phyloP scores from a whole-genome alignment of 768 basidiomycete genomes.

The Trametes cubensis region DNA sequence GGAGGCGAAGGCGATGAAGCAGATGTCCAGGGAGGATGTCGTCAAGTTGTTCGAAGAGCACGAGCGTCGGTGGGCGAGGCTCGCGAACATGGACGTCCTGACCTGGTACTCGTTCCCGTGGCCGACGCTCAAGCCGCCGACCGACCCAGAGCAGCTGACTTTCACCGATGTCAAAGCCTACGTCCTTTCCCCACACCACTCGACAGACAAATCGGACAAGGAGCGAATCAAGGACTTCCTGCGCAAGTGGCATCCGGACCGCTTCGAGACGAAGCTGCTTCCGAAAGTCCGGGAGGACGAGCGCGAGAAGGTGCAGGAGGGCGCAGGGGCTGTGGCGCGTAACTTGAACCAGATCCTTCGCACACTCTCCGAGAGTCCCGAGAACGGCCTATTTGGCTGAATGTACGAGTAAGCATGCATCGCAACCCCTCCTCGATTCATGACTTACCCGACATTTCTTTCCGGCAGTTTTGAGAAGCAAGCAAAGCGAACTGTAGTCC shows the following conservation, averaged over 20 bases:
- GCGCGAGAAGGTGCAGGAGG: constrained; percentile 66
- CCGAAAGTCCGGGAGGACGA: constrained; percentile 65
- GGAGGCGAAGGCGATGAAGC: constrained; percentile 41
- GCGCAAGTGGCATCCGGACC: constrained; percentile 80
- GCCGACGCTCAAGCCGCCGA: constrained; percentile 66
- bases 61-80: constrained; percentile 60
- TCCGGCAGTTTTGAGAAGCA: constrained; percentile 9
- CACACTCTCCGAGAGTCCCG: constrained; percentile 17
- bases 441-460: not conserved
- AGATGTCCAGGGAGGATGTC: constrained; percentile 60
- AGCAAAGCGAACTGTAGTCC: constrained; percentile 22
- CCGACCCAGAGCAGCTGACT: constrained; percentile 62
- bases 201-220: constrained; percentile 57
- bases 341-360: constrained; percentile 68
- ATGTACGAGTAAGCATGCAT: constrained; percentile 21
- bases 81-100: constrained; percentile 43
- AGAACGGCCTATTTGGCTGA: constrained; percentile 41
- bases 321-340: constrained; percentile 73
- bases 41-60: constrained; percentile 59
- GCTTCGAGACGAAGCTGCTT: constrained; percentile 72
- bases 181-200: constrained; percentile 58
- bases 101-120: constrained; percentile 74
- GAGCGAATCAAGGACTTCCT: constrained; percentile 79
- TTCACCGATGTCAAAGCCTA: constrained; percentile 59
- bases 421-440: not conserved